These are phyloP conservation scores for Graphilbum sp. DNA, from an alignment of 2,329 filamentous ascomycete genomes.

Conservation along the genomic window DNA sequence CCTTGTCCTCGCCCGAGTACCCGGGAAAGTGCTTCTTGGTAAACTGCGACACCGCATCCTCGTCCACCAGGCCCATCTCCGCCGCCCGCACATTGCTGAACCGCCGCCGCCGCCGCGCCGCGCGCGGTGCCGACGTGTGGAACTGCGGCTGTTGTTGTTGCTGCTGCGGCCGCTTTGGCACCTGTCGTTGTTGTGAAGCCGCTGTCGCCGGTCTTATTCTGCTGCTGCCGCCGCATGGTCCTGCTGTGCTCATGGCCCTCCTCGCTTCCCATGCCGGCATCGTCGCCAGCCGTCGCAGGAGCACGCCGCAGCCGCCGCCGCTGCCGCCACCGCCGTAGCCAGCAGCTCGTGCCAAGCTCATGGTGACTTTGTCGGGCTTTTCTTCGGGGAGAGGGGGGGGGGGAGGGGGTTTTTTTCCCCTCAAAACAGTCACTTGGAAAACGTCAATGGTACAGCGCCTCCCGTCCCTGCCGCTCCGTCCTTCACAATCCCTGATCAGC, in stretches of 20 bases:
- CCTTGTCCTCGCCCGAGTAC: slow-evolving; percentile 52
- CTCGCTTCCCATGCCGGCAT: neutral
- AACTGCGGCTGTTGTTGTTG: slow-evolving; percentile 16
- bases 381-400: neutral
- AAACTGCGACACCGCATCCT: slow-evolving; percentile 26
- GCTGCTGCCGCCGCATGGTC: neutral
- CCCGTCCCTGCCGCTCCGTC: neutral
- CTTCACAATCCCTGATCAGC: too few species aligned
- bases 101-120: slow-evolving; percentile 28
- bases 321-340: slow-evolving; percentile 4
- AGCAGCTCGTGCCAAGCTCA: slow-evolving; percentile 8
- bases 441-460: neutral
- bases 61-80: slow-evolving; percentile 32
- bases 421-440: too few species aligned
- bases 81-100: slow-evolving; percentile 37
- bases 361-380: neutral
- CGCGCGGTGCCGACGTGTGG: slow-evolving; percentile 32
- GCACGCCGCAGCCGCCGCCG: slow-evolving; percentile 2
- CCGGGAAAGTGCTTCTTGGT: slow-evolving; percentile 35
- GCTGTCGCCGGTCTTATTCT: too few species aligned
- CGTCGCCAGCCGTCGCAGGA: slow-evolving; percentile 8
- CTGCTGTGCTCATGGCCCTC: neutral
- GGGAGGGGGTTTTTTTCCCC: too few species aligned
- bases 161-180: slow-evolving; percentile 11
- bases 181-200: neutral